Base-by-base conservation (phyloP, 176 grass and related monocot genomes). In the Panicum miliaceum region DNA sequence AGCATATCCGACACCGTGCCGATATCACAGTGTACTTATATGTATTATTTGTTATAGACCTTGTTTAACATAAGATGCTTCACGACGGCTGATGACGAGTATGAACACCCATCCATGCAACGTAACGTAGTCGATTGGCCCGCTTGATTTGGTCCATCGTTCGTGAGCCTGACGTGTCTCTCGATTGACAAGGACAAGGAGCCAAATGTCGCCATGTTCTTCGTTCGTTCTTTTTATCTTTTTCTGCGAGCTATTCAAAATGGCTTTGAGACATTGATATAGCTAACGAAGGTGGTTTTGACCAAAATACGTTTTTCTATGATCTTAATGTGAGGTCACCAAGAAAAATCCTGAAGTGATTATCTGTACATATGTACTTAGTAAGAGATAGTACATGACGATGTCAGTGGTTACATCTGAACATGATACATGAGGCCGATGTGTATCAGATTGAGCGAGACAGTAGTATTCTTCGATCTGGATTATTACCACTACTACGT, bases 51-150 rank as follows among this genome's bases (percentile, higher is more conserved):
- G n/a, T n/a, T n/a, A n/a, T n/a, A n/a, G n/a, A n/a, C n/a, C n/a
- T n/a, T n/a, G n/a, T n/a, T n/a, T n/a, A n/a, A n/a, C n/a, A n/a
- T n/a, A n/a, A n/a, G n/a, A n/a, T n/a, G n/a, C n/a, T n/a, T n/a
- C n/a, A n/a, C n/a, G n/a, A n/a, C n/a, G n/a, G n/a, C 43, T 71
- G 68, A 15, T 20, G 22, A 22, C 40, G 23, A 46, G 11, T 46
- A 45, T 41, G n/a, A 14, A 7, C 38, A 72, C 73, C 38, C 20
- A 48, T 80, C 27, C 45, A 80, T 80, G 61, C 61, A n/a, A n/a
- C n/a, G n/a, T n/a, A 66, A 48, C 18, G 54, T 73, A n/a, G 81
- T 34, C 54, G n/a, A n/a, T n/a, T n/a, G 53, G 68, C 68, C 41
- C 5, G 18, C 18, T 45, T 45, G 80, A 60, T 82, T 23, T 72